Conservation (phyloP, 805 yeast genomes). For the Danielia reshetovae region DNA sequence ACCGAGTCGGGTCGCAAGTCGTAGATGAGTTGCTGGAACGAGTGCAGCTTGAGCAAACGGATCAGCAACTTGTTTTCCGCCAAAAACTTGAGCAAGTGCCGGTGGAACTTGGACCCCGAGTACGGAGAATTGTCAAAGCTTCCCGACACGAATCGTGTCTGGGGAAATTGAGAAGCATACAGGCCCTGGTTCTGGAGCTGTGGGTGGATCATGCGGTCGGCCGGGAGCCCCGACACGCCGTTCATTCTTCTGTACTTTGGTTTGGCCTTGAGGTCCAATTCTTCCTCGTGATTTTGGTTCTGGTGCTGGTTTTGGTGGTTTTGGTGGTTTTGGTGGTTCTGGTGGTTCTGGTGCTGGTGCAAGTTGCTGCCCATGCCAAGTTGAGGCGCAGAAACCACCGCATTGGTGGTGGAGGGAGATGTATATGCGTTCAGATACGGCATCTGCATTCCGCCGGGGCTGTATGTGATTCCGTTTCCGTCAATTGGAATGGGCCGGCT, state of each 20-base stretch:
- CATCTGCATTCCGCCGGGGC: constrained; percentile 26
- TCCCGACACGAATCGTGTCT: constrained; percentile 5
- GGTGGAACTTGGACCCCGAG: constrained; percentile 45
- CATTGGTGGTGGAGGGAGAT: constrained; percentile 1
- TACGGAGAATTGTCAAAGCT: constrained; percentile 39
- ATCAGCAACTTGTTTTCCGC: constrained; percentile 51
- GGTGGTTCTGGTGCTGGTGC: not conserved
- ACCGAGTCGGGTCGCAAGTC: constrained; percentile 48
- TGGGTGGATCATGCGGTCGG: constrained; percentile 1
- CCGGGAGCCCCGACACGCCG: not conserved
- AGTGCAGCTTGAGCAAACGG: constrained; percentile 43
- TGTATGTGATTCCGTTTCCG: constrained; percentile 33
- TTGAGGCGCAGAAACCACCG: not conserved
- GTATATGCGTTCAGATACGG: constrained; percentile 8
- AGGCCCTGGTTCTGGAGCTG: constrained; percentile 3
- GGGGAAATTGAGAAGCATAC: constrained; percentile 3
- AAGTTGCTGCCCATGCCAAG: not conserved
- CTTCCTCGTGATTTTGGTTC: not conserved
- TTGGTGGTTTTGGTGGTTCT: not conserved
- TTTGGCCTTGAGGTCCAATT: not conserved
- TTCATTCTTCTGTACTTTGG: not conserved
- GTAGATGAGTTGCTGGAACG: constrained; percentile 49
- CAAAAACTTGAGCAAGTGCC: constrained; percentile 46
- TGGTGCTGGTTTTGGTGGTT: constrained; percentile 5
- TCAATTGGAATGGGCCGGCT: constrained; percentile 37